These are phyloP conservation scores for Lizanozyma gosingica DNA, from an alignment of 1,139 yeast species.

Conservation along the genomic window DNA sequence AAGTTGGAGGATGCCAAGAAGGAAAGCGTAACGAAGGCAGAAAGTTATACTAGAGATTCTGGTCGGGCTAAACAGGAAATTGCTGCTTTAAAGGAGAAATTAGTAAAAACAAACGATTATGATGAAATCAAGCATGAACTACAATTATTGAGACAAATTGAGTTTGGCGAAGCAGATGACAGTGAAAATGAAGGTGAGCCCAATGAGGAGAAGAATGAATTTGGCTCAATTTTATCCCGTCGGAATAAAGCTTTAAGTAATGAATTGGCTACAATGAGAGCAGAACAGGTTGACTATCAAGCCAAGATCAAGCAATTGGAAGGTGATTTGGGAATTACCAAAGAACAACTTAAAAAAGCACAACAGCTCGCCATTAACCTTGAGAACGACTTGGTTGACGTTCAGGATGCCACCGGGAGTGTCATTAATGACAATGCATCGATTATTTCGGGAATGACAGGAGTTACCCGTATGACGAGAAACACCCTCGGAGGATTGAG, in stretches of 20 bases:
- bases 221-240: conserved; percentile 28
- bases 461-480: conserved; percentile 24
- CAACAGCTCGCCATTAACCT: conserved; percentile 42
- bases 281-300: conserved; percentile 27
- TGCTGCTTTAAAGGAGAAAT: conserved; percentile 35
- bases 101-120: conserved; percentile 50
- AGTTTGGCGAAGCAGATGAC: conserved; percentile 39
- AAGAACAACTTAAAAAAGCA: conserved; percentile 33
- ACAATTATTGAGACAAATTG: conserved; percentile 61
- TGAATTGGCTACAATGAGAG: conserved; percentile 20
- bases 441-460: conserved; percentile 53
- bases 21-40: conserved; percentile 26
- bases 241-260: conserved; percentile 31
- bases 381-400: conserved; percentile 58
- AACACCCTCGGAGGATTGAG: not conserved
- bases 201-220: conserved; percentile 8
- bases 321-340: conserved; percentile 24
- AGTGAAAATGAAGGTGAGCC: conserved; percentile 5
- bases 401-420: conserved; percentile 36
- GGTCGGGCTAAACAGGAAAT: conserved; percentile 42
- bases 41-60: conserved; percentile 37
- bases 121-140: conserved; percentile 73
- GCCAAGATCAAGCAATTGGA: conserved; percentile 26
- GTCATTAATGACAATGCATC: conserved; percentile 40
- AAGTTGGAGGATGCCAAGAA: conserved; percentile 20